Base-by-base conservation (phyloP, 495 filamentous ascomycete species). In the Penicillium ucsense region DNA sequence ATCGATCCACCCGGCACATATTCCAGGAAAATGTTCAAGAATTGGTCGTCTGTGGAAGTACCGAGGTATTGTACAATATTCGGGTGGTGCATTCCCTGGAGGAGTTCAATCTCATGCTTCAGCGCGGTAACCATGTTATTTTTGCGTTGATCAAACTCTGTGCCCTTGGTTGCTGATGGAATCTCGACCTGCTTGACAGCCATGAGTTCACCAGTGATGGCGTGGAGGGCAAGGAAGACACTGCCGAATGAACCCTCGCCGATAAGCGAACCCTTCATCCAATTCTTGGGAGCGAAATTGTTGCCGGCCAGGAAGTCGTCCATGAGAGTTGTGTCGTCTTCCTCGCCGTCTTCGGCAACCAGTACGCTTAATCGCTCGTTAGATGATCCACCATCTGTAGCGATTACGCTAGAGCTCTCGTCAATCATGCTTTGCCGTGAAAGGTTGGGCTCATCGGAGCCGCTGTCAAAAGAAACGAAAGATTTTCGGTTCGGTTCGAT, bases 21-120 rank as follows among this genome's bases (percentile, higher is more conserved):
- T 67, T 99, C 92, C 57, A 99, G 79, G 81, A 99, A 99, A 83
- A 99, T 99, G 72, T 99, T 99, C 54, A 99, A 80, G 56, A 94
- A 85, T 45, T 88, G 79, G 46, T 89, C 84, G 49, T 95, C 91
- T 33, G 89, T 89, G 56, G 86, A 86, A 41, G 88, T 94, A 38
- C 91, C 92, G 34, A 97, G 81, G 59, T 99, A 99, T 58, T 95
- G 94, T 57, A 99, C 92, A 60, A 99, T 97, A 61, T 99, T 97
- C 36, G 86, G 80, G 57, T 99, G 92, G 51, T 94, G 88, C 39
- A 99, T 81, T 55, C 95, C 94, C 51, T 91, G 86, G 31, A 99
- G 76, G 12, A 99, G 81, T 53, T 84, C 83, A 62, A 99, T 99
- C 63, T 99, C 92, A 55, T 89, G 86, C 71, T 97, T 94, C 36